phyloP scores from a whole-genome alignment of 306 rosid species.

The Citrullus amarus region DNA sequence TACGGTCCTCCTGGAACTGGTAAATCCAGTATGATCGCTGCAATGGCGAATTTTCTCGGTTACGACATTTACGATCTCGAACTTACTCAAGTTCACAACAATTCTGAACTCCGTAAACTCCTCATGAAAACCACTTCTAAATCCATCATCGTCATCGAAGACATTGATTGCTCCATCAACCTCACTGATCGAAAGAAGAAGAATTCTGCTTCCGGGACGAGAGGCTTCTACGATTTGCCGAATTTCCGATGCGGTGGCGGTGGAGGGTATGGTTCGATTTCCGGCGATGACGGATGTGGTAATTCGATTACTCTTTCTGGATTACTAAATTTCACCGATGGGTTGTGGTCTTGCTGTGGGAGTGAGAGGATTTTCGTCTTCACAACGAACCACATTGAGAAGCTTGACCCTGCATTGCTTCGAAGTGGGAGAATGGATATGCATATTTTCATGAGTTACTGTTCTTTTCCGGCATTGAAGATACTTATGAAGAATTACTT shows the following conservation, averaged over 20 bases:
- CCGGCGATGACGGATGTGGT: slow-evolving; percentile 44
- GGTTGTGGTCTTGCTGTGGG: slow-evolving; percentile 97
- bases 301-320: slow-evolving; percentile 84
- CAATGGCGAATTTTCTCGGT: slow-evolving; percentile 82
- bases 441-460: slow-evolving; percentile 81
- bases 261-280: not conserved
- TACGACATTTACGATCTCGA: slow-evolving; percentile 89
- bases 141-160: slow-evolving; percentile 82
- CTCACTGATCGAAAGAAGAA: slow-evolving; percentile 43
- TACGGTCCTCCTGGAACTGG: slow-evolving; percentile 97
- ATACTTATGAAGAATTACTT: slow-evolving; percentile 65
- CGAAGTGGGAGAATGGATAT: slow-evolving; percentile 94
- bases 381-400: slow-evolving; percentile 92
- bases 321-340: slow-evolving; percentile 80
- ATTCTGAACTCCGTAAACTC: slow-evolving; percentile 75
- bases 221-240: slow-evolving; percentile 21
- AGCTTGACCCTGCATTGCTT: slow-evolving; percentile 82
- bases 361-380: slow-evolving; percentile 93
- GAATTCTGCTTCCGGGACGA: not conserved
- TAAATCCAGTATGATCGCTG: slow-evolving; percentile 91
- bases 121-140: slow-evolving; percentile 91
- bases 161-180: slow-evolving; percentile 79
- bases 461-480: slow-evolving; percentile 53
- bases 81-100: slow-evolving; percentile 77
- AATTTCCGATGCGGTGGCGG: not conserved